These are phyloP conservation scores for Zizania latifolia DNA, from an alignment of 176 grass and related monocot genomes.

Conservation along the genomic window DNA sequence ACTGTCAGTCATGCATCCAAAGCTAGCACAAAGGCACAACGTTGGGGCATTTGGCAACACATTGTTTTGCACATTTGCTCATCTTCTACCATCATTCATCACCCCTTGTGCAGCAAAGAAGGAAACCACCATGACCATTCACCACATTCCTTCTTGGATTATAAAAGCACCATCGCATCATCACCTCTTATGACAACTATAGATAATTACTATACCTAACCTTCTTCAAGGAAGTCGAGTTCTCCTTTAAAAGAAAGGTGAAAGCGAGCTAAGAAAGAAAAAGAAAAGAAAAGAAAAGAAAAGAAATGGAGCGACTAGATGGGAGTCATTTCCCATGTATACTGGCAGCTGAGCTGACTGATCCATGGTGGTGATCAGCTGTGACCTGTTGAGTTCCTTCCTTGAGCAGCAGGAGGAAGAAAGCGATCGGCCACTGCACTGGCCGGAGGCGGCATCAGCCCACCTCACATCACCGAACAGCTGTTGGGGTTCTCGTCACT, in stretches of 20 bases:
- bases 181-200: constrained; percentile 37
- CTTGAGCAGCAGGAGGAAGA: neutral
- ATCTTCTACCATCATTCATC: constrained; percentile 14
- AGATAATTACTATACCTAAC: constrained; percentile 73
- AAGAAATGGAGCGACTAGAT: constrained; percentile 12
- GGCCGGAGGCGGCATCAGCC: too few species aligned
- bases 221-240: constrained; percentile 36
- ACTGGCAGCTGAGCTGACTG: neutral
- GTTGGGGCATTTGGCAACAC: neutral
- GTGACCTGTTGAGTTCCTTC: neutral
- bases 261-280: constrained; percentile 30
- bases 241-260: constrained; percentile 23
- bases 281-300: neutral
- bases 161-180: constrained; percentile 16
- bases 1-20: too few species aligned
- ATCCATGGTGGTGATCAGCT: neutral
- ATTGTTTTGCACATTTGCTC: constrained; percentile 9
- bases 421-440: neutral
- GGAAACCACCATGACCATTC: neutral
- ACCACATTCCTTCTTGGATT: neutral
- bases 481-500: constrained; percentile 73
- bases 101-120: too few species aligned
- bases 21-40: too few species aligned
- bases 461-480: constrained; percentile 56
- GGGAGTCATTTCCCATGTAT: constrained; percentile 38